phyloP scores from a whole-genome alignment of 2,329 filamentous ascomycete genomes.

The Fusarium goolgardi region DNA sequence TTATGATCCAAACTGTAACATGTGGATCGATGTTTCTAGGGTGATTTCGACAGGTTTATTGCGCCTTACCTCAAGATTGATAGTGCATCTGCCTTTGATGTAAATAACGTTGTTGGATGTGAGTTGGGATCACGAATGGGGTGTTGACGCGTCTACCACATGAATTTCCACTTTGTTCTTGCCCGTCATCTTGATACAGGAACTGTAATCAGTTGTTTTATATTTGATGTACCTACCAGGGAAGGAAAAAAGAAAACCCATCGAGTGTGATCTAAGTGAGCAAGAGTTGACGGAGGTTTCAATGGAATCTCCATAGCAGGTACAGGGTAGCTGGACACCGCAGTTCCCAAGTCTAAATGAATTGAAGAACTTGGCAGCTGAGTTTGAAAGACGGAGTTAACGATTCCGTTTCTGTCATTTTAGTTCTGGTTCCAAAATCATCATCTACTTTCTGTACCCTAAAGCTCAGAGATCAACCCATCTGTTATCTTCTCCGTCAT shows the following conservation, averaged over 20 bases:
- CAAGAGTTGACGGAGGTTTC: background rate
- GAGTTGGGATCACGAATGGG: too few species aligned
- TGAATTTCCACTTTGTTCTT: background rate
- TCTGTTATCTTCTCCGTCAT: background rate
- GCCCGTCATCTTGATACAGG: background rate
- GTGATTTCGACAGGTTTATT: background rate
- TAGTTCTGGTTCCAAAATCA: background rate
- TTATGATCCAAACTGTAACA: background rate
- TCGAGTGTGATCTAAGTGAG: background rate
- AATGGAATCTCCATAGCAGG: background rate
- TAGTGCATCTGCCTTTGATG: background rate
- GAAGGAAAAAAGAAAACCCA: too few species aligned
- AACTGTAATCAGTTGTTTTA: background rate
- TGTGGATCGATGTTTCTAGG: background rate
- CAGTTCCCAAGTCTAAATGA: background rate
- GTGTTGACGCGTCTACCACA: accelerated
- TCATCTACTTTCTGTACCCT: background rate
- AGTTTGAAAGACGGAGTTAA: background rate
- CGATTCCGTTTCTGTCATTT: background rate
- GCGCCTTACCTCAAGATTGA: too few species aligned
- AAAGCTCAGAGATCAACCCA: background rate
- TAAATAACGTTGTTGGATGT: background rate
- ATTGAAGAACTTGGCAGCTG: background rate
- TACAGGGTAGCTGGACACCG: background rate
- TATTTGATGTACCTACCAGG: background rate